phyloP scores from a whole-genome alignment of 371 early-diverging fungal species.

The Lichtheimia corymbifera region DNA sequence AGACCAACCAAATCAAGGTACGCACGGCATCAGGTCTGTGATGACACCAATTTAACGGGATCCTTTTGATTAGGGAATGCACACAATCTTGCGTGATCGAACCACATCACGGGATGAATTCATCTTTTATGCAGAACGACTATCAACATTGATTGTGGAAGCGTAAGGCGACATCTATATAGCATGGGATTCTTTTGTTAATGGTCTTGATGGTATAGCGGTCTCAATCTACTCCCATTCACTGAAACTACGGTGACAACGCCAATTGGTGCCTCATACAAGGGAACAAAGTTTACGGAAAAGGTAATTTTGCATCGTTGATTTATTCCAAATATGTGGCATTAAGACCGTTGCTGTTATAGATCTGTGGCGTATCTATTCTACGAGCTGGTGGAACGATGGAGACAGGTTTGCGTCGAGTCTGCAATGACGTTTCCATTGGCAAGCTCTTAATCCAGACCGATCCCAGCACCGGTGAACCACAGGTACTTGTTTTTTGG shows the following conservation, averaged over 20 bases:
- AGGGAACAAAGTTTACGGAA: conserved; percentile 51
- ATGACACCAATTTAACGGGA: not conserved
- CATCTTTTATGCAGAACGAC: conserved; percentile 86
- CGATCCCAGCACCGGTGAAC: conserved; percentile 79
- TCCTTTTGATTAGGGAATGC: conserved; percentile 57
- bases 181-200: not conserved
- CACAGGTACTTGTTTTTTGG: conserved; percentile 42
- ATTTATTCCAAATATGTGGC: not conserved
- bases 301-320: conserved; percentile 33
- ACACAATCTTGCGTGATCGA: conserved; percentile 81
- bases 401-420: conserved; percentile 83
- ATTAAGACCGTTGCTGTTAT: not conserved
- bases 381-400: conserved; percentile 88
- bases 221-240: conserved; percentile 66
- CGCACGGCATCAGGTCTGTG: too few relatives aligned
- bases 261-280: conserved; percentile 60
- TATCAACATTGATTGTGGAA: conserved; percentile 85
- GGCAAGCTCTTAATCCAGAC: conserved; percentile 91
- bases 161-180: conserved; percentile 33
- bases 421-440: conserved; percentile 75
- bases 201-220: conserved; percentile 37
- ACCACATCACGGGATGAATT: conserved; percentile 83
- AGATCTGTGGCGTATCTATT: conserved; percentile 83
- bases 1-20: conserved; percentile 70
- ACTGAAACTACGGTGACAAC: conserved; percentile 55